These are phyloP conservation scores for Lycium barbarum DNA, from an alignment of 257 asterid genomes.

Conservation along the genomic window DNA sequence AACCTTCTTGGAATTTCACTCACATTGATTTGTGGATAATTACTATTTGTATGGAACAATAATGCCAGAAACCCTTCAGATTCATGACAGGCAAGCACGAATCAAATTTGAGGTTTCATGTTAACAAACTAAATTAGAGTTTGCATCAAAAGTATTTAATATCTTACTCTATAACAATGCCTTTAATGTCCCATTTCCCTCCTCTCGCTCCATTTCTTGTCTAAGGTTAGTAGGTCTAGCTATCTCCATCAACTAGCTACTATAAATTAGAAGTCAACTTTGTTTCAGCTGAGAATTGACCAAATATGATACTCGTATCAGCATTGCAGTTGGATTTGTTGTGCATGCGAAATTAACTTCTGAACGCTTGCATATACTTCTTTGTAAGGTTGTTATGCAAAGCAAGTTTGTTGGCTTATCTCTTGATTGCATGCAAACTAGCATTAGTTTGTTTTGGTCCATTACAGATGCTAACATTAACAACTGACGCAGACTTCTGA, in stretches of 20 bases:
- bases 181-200: neutral
- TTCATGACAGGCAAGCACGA: neutral
- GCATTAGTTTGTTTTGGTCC: conserved; percentile 9
- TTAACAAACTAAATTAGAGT: neutral
- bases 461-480: conserved; percentile 34
- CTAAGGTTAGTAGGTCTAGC: conserved; percentile 3
- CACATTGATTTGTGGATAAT: neutral
- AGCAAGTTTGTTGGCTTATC: conserved; percentile 2
- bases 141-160: conserved; percentile 8
- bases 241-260: neutral
- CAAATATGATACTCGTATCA: neutral
- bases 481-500: conserved; percentile 60
- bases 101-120: conserved; percentile 1
- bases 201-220: neutral
- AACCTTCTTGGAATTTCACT: neutral
- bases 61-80: neutral
- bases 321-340: neutral
- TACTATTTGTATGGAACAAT: neutral
- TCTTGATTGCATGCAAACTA: neutral
- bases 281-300: neutral
- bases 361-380: neutral
- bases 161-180: neutral
- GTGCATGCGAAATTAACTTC: neutral
- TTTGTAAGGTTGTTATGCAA: conserved; percentile 9
- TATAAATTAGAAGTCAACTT: neutral